Conservation (phyloP, 805 yeast genomes). For the Starmerella floris region DNA sequence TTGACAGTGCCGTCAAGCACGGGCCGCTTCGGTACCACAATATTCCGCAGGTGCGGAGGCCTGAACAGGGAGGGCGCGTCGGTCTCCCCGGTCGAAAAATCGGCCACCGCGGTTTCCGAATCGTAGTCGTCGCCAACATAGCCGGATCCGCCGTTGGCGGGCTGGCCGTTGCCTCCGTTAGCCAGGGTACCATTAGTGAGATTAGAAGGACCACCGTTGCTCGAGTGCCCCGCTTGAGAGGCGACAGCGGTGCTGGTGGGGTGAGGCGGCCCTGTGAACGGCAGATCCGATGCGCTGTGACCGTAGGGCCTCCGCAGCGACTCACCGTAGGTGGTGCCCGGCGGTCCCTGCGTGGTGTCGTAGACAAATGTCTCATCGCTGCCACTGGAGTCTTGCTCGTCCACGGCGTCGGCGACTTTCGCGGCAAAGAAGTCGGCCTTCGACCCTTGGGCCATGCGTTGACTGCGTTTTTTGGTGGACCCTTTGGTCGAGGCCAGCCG, state of each 20-base stretch:
- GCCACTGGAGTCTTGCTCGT: slow-evolving; percentile 58
- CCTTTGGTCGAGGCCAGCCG: slow-evolving; percentile 13
- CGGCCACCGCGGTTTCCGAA: neutral
- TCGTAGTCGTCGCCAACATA: slow-evolving; percentile 1
- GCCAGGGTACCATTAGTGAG: no score
- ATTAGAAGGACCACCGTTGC: no score
- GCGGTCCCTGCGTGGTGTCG: slow-evolving; percentile 35
- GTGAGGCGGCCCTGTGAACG: neutral
- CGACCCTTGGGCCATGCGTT: slow-evolving; percentile 36
- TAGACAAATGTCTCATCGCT: slow-evolving; percentile 95
- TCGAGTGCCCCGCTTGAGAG: no score
- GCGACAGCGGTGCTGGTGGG: no score
- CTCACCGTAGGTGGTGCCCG: slow-evolving; percentile 6
- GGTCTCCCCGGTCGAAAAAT: neutral
- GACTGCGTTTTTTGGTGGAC: slow-evolving; percentile 32
- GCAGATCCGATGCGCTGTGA: slow-evolving; percentile 16
- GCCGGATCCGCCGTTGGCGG: neutral
- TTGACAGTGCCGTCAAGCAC: neutral
- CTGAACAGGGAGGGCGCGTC: neutral
- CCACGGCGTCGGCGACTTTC: slow-evolving; percentile 83
- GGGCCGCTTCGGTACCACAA: neutral
- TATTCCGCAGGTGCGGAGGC: neutral
- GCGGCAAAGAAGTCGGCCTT: slow-evolving; percentile 93
- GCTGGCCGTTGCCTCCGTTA: neutral
- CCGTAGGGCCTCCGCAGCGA: slow-evolving; percentile 16